Percentiles rank a stretch among this genome's conserved stretches.
Conservation (phyloP, 441 rosid genomes). For the Euphorbia schlechtendalii region DNA sequence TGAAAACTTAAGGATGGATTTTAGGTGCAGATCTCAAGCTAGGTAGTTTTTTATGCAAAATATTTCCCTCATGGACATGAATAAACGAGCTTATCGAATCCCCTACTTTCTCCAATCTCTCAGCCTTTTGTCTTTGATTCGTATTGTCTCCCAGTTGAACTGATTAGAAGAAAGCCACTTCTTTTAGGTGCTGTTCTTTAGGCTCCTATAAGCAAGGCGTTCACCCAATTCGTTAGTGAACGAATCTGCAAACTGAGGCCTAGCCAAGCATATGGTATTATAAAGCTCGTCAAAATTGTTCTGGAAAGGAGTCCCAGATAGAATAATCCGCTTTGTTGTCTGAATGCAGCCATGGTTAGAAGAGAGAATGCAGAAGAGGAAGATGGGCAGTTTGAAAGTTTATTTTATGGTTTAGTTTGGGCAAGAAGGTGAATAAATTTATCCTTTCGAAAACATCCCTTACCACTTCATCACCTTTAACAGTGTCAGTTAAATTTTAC, state of each 20-base stretch:
- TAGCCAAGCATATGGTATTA: slow-evolving; percentile 46
- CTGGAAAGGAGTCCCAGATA: slow-evolving; percentile 84
- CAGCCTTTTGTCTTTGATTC: slow-evolving; percentile 12
- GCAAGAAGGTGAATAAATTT: too few species aligned
- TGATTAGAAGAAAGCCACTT: slow-evolving; percentile 30
- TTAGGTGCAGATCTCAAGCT: slow-evolving; percentile 48
- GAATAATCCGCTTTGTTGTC: slow-evolving; percentile 55
- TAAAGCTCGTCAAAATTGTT: slow-evolving; percentile 65
- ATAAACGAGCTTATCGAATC: slow-evolving; percentile 48
- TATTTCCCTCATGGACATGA: slow-evolving; percentile 58
- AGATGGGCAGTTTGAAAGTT: too few species aligned
- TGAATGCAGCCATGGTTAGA: slow-evolving; percentile 23
- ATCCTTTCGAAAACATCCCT: too few species aligned
- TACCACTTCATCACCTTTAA: too few species aligned
- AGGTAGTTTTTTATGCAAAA: slow-evolving; percentile 52
- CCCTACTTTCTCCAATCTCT: slow-evolving; percentile 26
- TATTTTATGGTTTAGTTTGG: too few species aligned
- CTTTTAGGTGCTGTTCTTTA: slow-evolving; percentile 26
- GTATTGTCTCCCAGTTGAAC: slow-evolving; percentile 22
- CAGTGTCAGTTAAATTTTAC: too few species aligned
- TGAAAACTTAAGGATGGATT: not conserved
- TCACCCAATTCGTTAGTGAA: slow-evolving; percentile 12
- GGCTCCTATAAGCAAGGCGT: slow-evolving; percentile 15
- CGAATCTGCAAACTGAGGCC: slow-evolving; percentile 37
- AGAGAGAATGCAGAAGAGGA: too few species aligned